Evolutionary conservation across 2,329 filamentous ascomycete species (phyloP).

Genomic region (Fusarium begoniae): DNA sequence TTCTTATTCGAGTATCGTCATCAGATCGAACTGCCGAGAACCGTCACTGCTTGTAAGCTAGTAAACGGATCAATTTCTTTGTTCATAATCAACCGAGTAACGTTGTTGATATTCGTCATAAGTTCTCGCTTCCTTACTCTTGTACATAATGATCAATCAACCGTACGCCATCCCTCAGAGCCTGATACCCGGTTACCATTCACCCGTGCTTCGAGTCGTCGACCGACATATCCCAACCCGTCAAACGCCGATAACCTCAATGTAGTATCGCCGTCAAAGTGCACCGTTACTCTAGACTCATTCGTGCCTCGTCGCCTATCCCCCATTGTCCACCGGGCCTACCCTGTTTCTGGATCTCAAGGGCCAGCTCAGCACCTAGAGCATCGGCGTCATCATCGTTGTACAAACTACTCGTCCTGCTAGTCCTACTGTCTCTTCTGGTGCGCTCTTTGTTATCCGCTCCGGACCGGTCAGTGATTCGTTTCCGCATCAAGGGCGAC

Average conservation of each 20-base stretch:
- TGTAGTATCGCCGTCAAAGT: slow-evolving; percentile 15
- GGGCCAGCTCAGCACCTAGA: slow-evolving; percentile 56
- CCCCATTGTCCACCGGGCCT: slow-evolving; percentile 74
- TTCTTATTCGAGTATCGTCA: slow-evolving; percentile 18
- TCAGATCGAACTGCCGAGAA: neutral
- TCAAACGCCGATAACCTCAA: slow-evolving; percentile 50
- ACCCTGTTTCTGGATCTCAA: slow-evolving; percentile 63
- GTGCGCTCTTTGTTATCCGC: slow-evolving; percentile 49
- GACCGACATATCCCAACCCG: slow-evolving; percentile 18
- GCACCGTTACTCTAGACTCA: slow-evolving; percentile 71
- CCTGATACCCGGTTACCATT: neutral
- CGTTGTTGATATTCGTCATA: slow-evolving; percentile 21
- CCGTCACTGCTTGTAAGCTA: neutral
- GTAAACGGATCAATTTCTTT: slow-evolving; percentile 9
- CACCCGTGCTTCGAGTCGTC: neutral
- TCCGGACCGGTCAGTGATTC: slow-evolving; percentile 50
- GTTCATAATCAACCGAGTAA: slow-evolving; percentile 14
- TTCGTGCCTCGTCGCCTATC: slow-evolving; percentile 83
- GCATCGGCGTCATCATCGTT: slow-evolving; percentile 54
- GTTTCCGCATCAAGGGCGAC: slow-evolving; percentile 52
- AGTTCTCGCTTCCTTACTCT: slow-evolving; percentile 5
- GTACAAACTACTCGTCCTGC: slow-evolving; percentile 54
- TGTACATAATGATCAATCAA: slow-evolving; percentile 7
- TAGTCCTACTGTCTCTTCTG: slow-evolving; percentile 54
- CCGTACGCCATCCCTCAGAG: slow-evolving; percentile 19